These are phyloP conservation scores for Barnettozyma hawaiiensis DNA, from an alignment of 1,139 yeast species.

Conservation along the genomic window DNA sequence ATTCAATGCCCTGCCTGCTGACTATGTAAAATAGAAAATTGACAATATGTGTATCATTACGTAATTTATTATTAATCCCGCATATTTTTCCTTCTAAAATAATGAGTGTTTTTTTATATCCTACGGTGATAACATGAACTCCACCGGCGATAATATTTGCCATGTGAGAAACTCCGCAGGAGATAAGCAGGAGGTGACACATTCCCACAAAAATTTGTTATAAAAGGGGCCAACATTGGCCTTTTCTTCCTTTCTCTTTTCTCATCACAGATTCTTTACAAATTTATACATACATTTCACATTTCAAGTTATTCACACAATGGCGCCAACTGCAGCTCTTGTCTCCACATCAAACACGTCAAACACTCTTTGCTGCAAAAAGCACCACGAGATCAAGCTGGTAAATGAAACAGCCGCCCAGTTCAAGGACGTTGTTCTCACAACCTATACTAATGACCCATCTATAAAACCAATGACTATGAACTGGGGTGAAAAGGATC, in stretches of 20 bases:
- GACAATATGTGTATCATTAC: too few relatives aligned
- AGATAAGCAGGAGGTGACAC: conserved; percentile 4
- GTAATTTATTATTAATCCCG: too few relatives aligned
- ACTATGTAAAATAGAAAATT: neutral
- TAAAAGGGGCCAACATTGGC: neutral
- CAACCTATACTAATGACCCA: conserved; percentile 48
- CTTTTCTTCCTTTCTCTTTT: neutral
- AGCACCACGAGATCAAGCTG: conserved; percentile 18
- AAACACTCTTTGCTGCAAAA: neutral
- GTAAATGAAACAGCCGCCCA: conserved; percentile 23
- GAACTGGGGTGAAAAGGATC: conserved; percentile 45
- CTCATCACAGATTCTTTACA: too few relatives aligned
- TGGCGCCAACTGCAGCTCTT: conserved; percentile 3
- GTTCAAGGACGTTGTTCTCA: conserved; percentile 34
- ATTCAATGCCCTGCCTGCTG: conserved; percentile 30
- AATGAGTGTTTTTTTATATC: too few relatives aligned
- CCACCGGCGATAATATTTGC: neutral
- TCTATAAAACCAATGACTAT: conserved; percentile 42
- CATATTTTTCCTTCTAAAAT: too few relatives aligned
- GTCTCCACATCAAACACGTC: neutral
- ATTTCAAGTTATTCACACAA: neutral
- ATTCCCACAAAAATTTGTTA: neutral
- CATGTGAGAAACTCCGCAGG: neutral
- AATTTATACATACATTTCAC: too few relatives aligned
- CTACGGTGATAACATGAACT: neutral